These are phyloP conservation scores for Sporothrix pallida DNA, from an alignment of 2,329 filamentous ascomycete species.

Conservation along the genomic window DNA sequence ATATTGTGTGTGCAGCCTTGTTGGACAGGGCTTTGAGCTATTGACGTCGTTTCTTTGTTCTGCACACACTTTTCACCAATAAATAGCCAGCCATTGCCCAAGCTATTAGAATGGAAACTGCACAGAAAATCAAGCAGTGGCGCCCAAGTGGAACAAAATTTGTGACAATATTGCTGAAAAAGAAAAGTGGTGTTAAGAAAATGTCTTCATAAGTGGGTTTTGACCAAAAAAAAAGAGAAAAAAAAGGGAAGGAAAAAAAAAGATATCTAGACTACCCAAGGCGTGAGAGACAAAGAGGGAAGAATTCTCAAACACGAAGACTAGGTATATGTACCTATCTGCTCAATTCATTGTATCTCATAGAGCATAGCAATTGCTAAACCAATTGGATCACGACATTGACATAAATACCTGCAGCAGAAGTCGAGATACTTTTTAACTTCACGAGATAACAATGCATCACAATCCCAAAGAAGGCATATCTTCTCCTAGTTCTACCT, in stretches of 20 bases:
- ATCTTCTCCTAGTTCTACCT: too few relatives aligned
- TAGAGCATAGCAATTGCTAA: too few relatives aligned
- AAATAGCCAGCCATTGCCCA: not conserved
- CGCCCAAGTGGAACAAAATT: not conserved
- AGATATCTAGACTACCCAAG: too few relatives aligned
- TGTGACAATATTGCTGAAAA: not conserved
- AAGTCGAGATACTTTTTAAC: too few relatives aligned
- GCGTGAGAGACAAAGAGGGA: not conserved
- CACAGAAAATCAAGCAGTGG: not conserved
- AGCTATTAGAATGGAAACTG: not conserved
- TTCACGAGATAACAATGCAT: too few relatives aligned
- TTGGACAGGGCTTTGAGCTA: not conserved
- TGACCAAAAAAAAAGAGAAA: not conserved
- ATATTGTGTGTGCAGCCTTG: too few relatives aligned
- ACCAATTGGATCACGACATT: too few relatives aligned
- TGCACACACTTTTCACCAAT: not conserved
- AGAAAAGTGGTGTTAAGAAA: not conserved
- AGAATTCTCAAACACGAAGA: too few relatives aligned
- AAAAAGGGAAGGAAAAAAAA: not conserved
- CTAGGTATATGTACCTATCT: too few relatives aligned
- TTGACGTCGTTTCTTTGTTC: slow-evolving; percentile 1
- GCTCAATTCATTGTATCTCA: too few relatives aligned
- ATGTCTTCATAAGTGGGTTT: not conserved
- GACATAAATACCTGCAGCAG: too few relatives aligned
- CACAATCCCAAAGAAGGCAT: too few relatives aligned